These are phyloP conservation scores for Fraxinus baroniana DNA, from an alignment of 305 asterid genomes.

Conservation along the genomic window DNA sequence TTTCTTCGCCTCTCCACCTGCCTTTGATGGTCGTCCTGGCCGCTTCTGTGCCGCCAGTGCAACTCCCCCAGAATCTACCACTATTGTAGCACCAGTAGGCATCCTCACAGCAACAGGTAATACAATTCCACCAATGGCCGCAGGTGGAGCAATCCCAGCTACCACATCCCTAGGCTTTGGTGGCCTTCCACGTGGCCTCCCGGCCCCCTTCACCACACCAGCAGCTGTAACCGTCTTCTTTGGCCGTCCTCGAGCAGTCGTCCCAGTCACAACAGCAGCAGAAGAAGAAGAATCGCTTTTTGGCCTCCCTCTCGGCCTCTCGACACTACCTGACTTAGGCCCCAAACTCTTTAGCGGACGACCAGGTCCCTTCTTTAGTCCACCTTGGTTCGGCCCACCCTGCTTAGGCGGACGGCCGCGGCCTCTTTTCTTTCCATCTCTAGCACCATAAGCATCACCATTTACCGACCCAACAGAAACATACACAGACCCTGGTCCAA, in stretches of 20 bases:
- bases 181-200: conserved; percentile 71
- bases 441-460: conserved; percentile 31
- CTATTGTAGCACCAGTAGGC: not conserved
- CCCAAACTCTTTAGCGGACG: conserved; percentile 48
- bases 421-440: conserved; percentile 28
- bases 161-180: conserved; percentile 39
- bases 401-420: conserved; percentile 56
- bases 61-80: conserved; percentile 10
- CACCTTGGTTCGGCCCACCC: conserved; percentile 7
- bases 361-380: conserved; percentile 45
- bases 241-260: not conserved
- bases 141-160: conserved; percentile 29
- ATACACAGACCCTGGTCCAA: conserved; percentile 30
- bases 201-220: conserved; percentile 27
- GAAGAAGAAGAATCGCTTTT: conserved; percentile 14
- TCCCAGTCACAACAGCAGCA: not conserved
- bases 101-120: conserved; percentile 15
- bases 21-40: conserved; percentile 70
- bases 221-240: not conserved
- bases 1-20: conserved; percentile 34
- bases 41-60: conserved; percentile 36
- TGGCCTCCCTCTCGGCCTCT: not conserved
- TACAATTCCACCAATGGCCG: conserved; percentile 19
- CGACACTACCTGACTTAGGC: conserved; percentile 12
- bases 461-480: conserved; percentile 31